These are phyloP conservation scores for Cryptococcus jaspeensis DNA, from an alignment of 1,284 basidiomycete species.

Conservation along the genomic window DNA sequence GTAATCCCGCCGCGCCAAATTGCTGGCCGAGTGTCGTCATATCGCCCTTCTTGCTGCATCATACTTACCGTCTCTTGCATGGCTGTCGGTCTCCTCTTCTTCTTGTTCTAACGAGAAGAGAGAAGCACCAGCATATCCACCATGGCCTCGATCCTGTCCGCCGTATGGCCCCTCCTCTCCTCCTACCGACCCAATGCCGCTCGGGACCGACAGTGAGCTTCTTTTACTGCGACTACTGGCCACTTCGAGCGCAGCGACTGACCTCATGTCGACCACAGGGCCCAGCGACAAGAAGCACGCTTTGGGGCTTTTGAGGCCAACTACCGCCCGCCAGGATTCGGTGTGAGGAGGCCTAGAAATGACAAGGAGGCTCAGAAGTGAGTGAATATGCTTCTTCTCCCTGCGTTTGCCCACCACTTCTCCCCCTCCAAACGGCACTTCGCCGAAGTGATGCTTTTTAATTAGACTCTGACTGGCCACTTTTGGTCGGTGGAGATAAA, in stretches of 20 bases:
- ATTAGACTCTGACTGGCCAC: slow-evolving; percentile 32
- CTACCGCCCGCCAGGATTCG: slow-evolving; percentile 36
- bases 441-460: slow-evolving; percentile 32
- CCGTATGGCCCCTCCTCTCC: slow-evolving; percentile 31
- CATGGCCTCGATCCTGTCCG: slow-evolving; percentile 24
- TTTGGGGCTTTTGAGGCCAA: slow-evolving; percentile 48
- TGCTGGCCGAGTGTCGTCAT: too few species aligned
- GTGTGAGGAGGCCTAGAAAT: slow-evolving; percentile 32
- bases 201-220: slow-evolving; percentile 22
- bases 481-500: slow-evolving; percentile 23
- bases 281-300: slow-evolving; percentile 15
- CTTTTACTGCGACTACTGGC: neutral
- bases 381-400: slow-evolving; percentile 21
- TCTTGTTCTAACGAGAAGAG: neutral
- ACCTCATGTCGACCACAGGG: neutral
- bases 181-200: slow-evolving; percentile 36
- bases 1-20: too few species aligned
- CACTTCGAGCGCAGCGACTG: too few species aligned
- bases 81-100: neutral
- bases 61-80: neutral
- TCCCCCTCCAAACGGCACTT: neutral
- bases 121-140: neutral
- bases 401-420: neutral
- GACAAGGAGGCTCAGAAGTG: slow-evolving; percentile 48
- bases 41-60: slow-evolving; percentile 1